Percentiles rank a stretch among this genome's conserved stretches.
Conservation (phyloP, 805 yeast genomes). For the Kuraishia ogatae region DNA sequence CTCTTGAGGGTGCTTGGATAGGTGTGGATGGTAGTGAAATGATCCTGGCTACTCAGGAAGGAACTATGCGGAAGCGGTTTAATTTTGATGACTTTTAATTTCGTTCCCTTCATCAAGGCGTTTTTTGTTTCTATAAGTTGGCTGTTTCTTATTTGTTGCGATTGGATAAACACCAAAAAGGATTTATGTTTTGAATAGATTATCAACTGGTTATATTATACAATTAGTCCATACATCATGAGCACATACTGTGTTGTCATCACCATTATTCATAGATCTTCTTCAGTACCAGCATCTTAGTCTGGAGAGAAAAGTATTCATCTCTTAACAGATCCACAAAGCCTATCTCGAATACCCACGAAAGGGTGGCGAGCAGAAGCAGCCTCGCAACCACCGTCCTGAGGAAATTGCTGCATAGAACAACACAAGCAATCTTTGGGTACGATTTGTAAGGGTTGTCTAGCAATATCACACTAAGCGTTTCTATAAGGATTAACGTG, state of each 20-base stretch:
- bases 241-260: no score
- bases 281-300: neutral
- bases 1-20: slow-evolving; percentile 81
- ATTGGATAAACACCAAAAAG: neutral
- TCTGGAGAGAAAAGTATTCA: neutral
- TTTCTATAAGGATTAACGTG: slow-evolving; percentile 21
- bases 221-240: neutral
- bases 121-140: slow-evolving; percentile 1
- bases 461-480: slow-evolving; percentile 20
- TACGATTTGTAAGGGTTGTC: slow-evolving; percentile 16
- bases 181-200: neutral
- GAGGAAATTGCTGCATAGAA: slow-evolving; percentile 14
- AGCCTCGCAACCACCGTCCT: slow-evolving; percentile 13
- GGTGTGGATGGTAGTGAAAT: slow-evolving; percentile 53
- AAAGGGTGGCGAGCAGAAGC: slow-evolving; percentile 6
- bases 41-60: slow-evolving; percentile 35
- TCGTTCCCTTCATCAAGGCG: slow-evolving; percentile 1
- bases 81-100: slow-evolving; percentile 16
- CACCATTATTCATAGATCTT: neutral
- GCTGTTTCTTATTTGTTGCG: neutral
- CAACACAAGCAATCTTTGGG: slow-evolving; percentile 19
- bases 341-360: neutral
- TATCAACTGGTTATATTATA: no score
- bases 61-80: slow-evolving; percentile 19
- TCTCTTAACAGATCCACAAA: neutral